Evolutionary conservation across 345 rosid genomes (phyloP).

Genomic region (Ceriops zippeliana): DNA sequence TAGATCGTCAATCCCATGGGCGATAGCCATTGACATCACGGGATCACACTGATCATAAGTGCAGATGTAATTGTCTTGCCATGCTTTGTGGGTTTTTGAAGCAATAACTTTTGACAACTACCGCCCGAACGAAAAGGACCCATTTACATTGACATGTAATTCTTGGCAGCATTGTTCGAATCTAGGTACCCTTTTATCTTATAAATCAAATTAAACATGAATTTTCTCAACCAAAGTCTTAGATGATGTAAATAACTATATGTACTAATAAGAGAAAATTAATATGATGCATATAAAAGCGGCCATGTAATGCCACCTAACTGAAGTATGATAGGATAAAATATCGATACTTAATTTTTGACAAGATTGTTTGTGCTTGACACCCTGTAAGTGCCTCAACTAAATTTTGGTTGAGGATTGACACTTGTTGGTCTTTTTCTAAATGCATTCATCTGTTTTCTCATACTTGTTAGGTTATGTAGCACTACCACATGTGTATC

Average conservation of each 20-base stretch:
- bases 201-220: no score
- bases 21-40: no score
- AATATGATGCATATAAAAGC: no score
- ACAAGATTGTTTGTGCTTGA: neutral
- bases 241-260: no score
- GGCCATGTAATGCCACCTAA: no score
- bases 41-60: neutral
- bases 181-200: no score
- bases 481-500: neutral
- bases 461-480: neutral
- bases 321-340: no score
- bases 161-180: neutral
- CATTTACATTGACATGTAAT: constrained; percentile 5
- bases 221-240: no score
- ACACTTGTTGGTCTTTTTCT: neutral
- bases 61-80: constrained; percentile 10
- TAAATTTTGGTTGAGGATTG: constrained; percentile 1
- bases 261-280: no score
- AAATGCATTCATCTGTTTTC: neutral
- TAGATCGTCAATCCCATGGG: no score
- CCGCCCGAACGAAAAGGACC: neutral
- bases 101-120: constrained; percentile 21
- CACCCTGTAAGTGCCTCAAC: constrained; percentile 23
- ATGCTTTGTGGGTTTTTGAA: neutral
- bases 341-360: no score